These are phyloP conservation scores for Hydnomerulius pinastri DNA, from an alignment of 768 basidiomycete genomes.

Conservation along the genomic window DNA sequence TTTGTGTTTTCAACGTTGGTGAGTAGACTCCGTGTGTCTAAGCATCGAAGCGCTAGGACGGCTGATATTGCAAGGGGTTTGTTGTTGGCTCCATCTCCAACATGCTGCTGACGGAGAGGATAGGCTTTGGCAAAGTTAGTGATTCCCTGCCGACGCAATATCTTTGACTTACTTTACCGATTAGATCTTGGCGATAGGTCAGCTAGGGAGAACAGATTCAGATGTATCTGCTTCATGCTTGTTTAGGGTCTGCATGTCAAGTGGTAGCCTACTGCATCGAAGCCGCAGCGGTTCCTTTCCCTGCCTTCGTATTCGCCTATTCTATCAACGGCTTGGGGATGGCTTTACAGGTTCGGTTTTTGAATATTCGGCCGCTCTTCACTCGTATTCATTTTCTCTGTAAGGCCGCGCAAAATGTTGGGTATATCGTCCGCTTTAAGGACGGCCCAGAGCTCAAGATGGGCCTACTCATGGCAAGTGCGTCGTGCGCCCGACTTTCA, in stretches of 20 bases:
- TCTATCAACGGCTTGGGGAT: conserved; percentile 52
- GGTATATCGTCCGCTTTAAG: conserved; percentile 61
- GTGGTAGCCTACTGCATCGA: conserved; percentile 55
- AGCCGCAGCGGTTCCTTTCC: conserved; percentile 61
- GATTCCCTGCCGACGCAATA: neutral
- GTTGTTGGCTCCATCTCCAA: conserved; percentile 47
- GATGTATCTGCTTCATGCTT: too few species aligned
- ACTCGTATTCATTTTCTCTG: neutral
- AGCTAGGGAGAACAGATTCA: too few species aligned
- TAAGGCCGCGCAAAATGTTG: conserved; percentile 74
- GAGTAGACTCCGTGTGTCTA: conserved; percentile 25
- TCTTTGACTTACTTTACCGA: neutral
- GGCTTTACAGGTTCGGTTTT: conserved; percentile 41
- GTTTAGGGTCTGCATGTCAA: conserved; percentile 51
- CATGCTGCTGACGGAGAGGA: conserved; percentile 42
- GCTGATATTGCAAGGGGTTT: conserved; percentile 49
- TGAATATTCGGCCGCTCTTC: neutral
- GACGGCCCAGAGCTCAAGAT: conserved; percentile 63
- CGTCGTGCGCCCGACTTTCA: neutral
- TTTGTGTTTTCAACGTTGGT: conserved; percentile 54
- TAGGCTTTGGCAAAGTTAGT: conserved; percentile 46
- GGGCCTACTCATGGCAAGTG: conserved; percentile 61
- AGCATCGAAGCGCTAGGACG: too few species aligned
- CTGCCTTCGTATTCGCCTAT: conserved; percentile 54
- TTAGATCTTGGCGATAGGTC: conserved; percentile 44